Evolutionary conservation across 176 grass and related monocot species (phyloP).

Genomic region (Tillandsia leiboldiana): DNA sequence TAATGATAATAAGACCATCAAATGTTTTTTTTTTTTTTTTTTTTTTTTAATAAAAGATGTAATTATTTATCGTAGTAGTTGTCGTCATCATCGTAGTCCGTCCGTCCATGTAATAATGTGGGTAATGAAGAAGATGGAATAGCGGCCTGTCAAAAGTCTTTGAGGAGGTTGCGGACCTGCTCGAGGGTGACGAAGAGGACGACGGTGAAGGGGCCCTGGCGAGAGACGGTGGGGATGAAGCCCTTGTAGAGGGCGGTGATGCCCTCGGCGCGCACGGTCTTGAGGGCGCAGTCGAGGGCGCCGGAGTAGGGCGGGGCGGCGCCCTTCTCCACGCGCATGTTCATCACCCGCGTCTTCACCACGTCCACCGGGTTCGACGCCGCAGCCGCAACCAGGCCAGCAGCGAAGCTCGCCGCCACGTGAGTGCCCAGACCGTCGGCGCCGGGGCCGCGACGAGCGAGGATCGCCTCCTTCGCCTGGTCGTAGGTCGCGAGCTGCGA

Average conservation of each 20-base stretch:
- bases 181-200: conserved; percentile 96
- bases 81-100: conserved; percentile 21
- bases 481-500: conserved; percentile 86
- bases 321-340: conserved; percentile 72
- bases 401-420: conserved; percentile 66
- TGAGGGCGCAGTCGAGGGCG: conserved; percentile 72
- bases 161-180: conserved; percentile 93
- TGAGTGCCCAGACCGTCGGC: conserved; percentile 68
- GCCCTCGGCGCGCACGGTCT: conserved; percentile 58
- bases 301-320: conserved; percentile 57
- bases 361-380: conserved; percentile 82
- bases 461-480: conserved; percentile 84
- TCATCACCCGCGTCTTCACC: conserved; percentile 81
- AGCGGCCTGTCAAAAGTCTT: conserved; percentile 39
- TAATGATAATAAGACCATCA: too few species aligned
- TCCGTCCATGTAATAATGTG: too few species aligned
- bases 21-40: too few species aligned
- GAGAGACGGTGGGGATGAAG: conserved; percentile 85
- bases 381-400: conserved; percentile 45
- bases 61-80: conserved; percentile 2
- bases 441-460: conserved; percentile 23
- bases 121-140: neutral
- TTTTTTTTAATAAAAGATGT: too few species aligned
- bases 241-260: conserved; percentile 82
- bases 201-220: conserved; percentile 91